Percentiles rank a stretch among this genome's conserved stretches.
Evolutionary conservation across 768 basidiomycete species (phyloP).

Genomic region (Auriculariales sp.): DNA sequence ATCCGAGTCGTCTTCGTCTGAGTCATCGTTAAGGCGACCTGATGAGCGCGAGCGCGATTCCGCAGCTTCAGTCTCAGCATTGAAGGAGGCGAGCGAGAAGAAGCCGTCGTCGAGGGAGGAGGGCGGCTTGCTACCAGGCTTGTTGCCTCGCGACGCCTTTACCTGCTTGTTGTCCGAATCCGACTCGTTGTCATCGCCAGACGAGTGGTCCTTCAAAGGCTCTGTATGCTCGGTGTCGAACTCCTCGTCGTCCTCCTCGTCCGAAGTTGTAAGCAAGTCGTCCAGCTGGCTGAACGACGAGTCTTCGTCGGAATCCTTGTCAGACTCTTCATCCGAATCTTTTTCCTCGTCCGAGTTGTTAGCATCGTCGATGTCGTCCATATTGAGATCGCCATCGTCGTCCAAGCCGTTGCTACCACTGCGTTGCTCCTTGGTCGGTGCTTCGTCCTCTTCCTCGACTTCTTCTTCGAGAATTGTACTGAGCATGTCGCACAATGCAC

Average conservation of each 20-base stretch:
- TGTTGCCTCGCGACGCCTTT: slow-evolving; percentile 16
- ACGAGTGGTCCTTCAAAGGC: slow-evolving; percentile 16
- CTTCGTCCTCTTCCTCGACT: slow-evolving; percentile 9
- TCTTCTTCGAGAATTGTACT: slow-evolving; percentile 4
- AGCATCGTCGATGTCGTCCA: slow-evolving; percentile 13
- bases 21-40: slow-evolving; percentile 40
- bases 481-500: slow-evolving; percentile 54
- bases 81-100: slow-evolving; percentile 80
- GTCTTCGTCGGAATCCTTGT: slow-evolving; percentile 24
- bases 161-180: slow-evolving; percentile 11
- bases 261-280: slow-evolving; percentile 8
- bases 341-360: slow-evolving; percentile 15
- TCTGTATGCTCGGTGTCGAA: slow-evolving; percentile 20
- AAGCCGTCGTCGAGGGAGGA: slow-evolving; percentile 74
- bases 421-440: slow-evolving; percentile 5
- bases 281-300: slow-evolving; percentile 7
- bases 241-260: slow-evolving; percentile 15
- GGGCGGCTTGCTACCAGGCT: slow-evolving; percentile 14
- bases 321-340: slow-evolving; percentile 12
- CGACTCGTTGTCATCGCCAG: slow-evolving; percentile 9
- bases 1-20: slow-evolving; percentile 33
- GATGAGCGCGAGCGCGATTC: slow-evolving; percentile 49
- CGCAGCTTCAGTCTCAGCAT: slow-evolving; percentile 65
- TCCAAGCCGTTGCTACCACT: slow-evolving; percentile 10
- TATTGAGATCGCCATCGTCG: slow-evolving; percentile 16